Evolutionary conservation across 2,329 filamentous ascomycete species (phyloP).

Genomic region (Apiospora aurea): DNA sequence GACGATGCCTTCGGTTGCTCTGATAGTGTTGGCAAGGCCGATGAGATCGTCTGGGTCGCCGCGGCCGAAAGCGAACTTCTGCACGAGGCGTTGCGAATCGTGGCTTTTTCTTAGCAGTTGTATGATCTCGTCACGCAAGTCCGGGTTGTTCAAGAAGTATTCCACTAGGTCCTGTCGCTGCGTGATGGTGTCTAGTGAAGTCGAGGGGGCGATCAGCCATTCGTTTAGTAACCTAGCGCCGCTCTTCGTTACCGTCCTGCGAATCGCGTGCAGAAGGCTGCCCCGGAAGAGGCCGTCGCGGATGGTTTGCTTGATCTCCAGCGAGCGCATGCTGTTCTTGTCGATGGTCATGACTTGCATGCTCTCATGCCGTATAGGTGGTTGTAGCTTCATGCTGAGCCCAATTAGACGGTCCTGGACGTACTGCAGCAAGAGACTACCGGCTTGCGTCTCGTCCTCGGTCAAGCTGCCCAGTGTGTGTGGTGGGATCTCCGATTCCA

Average conservation of each 20-base stretch:
- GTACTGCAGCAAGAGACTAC: conserved; percentile 83
- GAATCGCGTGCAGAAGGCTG: conserved; percentile 87
- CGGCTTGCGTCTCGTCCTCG: conserved; percentile 74
- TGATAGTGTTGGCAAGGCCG: conserved; percentile 81
- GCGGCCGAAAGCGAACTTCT: conserved; percentile 91
- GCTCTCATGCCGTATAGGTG: conserved; percentile 76
- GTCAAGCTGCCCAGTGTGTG: conserved; percentile 66
- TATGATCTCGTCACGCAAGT: conserved; percentile 74
- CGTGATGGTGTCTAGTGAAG: conserved; percentile 81
- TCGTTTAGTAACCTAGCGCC: conserved; percentile 84
- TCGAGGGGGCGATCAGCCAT: conserved; percentile 90
- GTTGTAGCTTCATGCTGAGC: conserved; percentile 80
- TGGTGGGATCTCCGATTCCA: conserved; percentile 74
- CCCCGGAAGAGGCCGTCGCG: conserved; percentile 81
- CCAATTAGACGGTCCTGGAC: conserved; percentile 81
- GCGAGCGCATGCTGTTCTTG: conserved; percentile 85
- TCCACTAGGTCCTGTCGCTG: conserved; percentile 82
- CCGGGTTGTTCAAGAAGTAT: conserved; percentile 70
- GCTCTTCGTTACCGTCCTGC: conserved; percentile 89
- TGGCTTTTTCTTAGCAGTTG: conserved; percentile 76
- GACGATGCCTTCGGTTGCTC: conserved; percentile 73
- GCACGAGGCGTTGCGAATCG: conserved; percentile 88
- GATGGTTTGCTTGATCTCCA: conserved; percentile 89
- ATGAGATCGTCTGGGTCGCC: conserved; percentile 94
- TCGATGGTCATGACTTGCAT: conserved; percentile 89